phyloP scores from a whole-genome alignment of 2,329 filamentous ascomycete genomes.

The Colletotrichum sp. region DNA sequence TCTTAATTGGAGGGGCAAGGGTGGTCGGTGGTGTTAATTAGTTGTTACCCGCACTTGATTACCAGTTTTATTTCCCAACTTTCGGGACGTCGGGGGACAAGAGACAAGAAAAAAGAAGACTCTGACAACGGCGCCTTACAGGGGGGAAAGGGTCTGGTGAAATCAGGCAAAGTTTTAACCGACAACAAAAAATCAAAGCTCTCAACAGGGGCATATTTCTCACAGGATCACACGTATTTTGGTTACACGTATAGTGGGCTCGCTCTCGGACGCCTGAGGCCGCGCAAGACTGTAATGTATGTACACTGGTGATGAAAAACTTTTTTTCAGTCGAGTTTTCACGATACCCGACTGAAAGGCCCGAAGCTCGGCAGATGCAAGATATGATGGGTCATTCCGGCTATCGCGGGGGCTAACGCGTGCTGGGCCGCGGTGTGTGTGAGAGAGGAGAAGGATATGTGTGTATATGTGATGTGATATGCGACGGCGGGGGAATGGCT shows the following conservation, averaged over 20 bases:
- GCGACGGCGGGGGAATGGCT: background rate
- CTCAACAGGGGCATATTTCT: background rate
- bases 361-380: background rate
- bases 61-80: background rate
- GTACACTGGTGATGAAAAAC: background rate
- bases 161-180: background rate
- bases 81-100: background rate
- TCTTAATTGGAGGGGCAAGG: background rate
- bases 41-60: background rate
- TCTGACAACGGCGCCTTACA: background rate
- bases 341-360: background rate
- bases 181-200: background rate
- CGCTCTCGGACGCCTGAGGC: background rate
- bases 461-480: background rate
- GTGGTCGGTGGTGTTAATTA: background rate
- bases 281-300: background rate
- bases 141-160: background rate
- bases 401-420: background rate
- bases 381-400: background rate
- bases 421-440: background rate
- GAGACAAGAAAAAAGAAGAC: background rate
- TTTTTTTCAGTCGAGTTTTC: background rate
- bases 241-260: background rate
- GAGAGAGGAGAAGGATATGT: background rate
- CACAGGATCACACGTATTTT: background rate